Percentiles rank a stretch among this genome's conserved stretches.
These are phyloP conservation scores for Biancaea sappan DNA, from an alignment of 306 rosid species.

Conservation along the genomic window DNA sequence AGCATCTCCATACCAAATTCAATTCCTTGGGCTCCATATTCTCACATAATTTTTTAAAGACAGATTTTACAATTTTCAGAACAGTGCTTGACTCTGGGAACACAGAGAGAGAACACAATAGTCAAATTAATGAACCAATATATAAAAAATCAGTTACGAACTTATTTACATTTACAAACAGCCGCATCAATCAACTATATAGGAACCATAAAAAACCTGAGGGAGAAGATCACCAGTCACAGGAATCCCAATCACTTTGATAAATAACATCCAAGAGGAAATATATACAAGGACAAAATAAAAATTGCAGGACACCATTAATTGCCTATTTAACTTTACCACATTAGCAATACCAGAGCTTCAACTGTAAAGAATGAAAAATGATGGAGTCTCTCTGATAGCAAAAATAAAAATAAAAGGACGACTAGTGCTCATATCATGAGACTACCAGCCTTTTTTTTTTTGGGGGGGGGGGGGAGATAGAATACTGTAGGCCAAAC, in stretches of 20 bases:
- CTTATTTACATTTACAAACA: constrained; percentile 12
- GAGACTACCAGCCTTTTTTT: no score
- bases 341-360: constrained; percentile 12
- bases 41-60: constrained; percentile 64
- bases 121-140: constrained; percentile 11
- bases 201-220: constrained; percentile 12
- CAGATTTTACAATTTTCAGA: constrained; percentile 56
- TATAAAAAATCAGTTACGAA: constrained; percentile 24
- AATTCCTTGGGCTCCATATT: constrained; percentile 67
- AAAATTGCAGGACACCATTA: constrained; percentile 9
- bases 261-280: background rate
- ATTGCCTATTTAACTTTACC: constrained; percentile 15
- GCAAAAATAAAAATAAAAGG: no score
- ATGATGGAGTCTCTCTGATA: background rate
- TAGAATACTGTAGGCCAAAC: background rate
- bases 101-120: constrained; percentile 33
- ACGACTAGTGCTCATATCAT: background rate
- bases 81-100: constrained; percentile 55
- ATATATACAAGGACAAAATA: background rate
- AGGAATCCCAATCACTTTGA: background rate
- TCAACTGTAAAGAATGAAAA: background rate
- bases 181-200: constrained; percentile 9
- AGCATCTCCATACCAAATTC: constrained; percentile 62
- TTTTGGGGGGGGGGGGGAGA: no score
- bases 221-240: background rate